Conservation (phyloP, 371 early-diverging fungal genomes). For the Lichtheimia ramosa region DNA sequence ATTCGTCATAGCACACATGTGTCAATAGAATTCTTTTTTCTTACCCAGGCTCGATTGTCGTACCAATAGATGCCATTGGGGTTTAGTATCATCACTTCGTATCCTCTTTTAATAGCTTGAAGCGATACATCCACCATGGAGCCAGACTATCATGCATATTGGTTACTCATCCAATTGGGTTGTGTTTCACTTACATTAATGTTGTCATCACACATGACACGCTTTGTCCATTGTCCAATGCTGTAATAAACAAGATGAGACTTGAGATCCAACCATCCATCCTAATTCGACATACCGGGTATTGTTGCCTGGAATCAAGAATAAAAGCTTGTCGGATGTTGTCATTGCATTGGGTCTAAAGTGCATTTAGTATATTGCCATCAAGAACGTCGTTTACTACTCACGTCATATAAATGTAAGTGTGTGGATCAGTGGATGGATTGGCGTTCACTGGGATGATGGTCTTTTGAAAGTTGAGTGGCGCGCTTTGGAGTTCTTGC, state of each 20-base stretch:
- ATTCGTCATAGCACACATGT: no score
- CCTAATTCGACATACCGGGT: conserved; percentile 25
- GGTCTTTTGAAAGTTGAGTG: conserved; percentile 29
- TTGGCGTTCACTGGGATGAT: conserved; percentile 35
- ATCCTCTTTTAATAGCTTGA: conserved; percentile 31
- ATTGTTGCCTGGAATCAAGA: conserved; percentile 42
- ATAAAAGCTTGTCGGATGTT: conserved; percentile 38
- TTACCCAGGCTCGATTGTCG: conserved; percentile 32
- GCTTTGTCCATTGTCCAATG: conserved; percentile 47
- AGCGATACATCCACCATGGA: conserved; percentile 37
- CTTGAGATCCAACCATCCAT: not conserved
- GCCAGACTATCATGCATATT: conserved; percentile 40
- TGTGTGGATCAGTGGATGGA: conserved; percentile 31
- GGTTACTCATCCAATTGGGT: no score
- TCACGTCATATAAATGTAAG: conserved; percentile 46
- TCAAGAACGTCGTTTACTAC: not conserved
- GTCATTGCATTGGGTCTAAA: conserved; percentile 46
- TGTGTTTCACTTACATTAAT: conserved; percentile 24
- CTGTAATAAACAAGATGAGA: conserved; percentile 11
- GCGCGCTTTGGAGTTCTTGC: conserved; percentile 26
- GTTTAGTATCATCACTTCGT: conserved; percentile 45
- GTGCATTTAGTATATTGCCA: not conserved
- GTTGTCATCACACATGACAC: conserved; percentile 46
- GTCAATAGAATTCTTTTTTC: not conserved
- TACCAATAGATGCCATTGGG: conserved; percentile 48